phyloP scores from a whole-genome alignment of 2,329 filamentous ascomycete species.

The Phaeosphaeriaceae sp. region DNA sequence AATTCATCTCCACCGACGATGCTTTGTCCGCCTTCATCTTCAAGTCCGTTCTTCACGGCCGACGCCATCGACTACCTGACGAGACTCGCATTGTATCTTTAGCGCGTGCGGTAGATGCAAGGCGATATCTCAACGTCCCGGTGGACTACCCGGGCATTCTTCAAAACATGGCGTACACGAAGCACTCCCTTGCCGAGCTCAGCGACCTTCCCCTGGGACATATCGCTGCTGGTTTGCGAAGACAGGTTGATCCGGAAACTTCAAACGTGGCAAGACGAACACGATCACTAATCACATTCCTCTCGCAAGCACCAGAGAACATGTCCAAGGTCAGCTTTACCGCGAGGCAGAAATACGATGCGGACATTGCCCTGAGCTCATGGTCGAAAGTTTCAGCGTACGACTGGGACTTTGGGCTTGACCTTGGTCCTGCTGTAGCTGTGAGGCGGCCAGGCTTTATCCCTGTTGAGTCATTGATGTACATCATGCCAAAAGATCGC shows the following conservation, averaged over 20 bases:
- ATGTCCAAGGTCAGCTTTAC: slow-evolving; percentile 41
- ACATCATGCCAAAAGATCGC: slow-evolving; percentile 45
- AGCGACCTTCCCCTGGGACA: slow-evolving; percentile 39
- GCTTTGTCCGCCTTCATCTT: slow-evolving; percentile 60
- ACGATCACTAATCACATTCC: slow-evolving; percentile 52
- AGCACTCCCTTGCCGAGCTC: slow-evolving; percentile 33
- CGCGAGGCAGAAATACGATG: slow-evolving; percentile 8
- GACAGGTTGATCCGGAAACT: slow-evolving; percentile 46
- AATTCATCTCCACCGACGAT: slow-evolving; percentile 63
- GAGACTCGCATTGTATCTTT: slow-evolving; percentile 38
- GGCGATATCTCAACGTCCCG: slow-evolving; percentile 53
- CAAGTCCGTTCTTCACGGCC: slow-evolving; percentile 53
- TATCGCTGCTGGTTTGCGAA: slow-evolving; percentile 50
- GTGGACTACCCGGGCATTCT: slow-evolving; percentile 57
- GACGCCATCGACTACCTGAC: slow-evolving; percentile 47
- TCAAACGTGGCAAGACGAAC: slow-evolving; percentile 43
- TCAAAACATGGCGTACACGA: slow-evolving; percentile 56
- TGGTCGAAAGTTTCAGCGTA: slow-evolving; percentile 60
- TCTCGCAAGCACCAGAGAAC: slow-evolving; percentile 48
- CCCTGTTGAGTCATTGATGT: slow-evolving; percentile 57
- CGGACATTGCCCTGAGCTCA: slow-evolving; percentile 62
- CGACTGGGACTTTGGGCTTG: slow-evolving; percentile 56
- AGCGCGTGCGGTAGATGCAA: slow-evolving; percentile 59
- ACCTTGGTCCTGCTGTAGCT: slow-evolving; percentile 55
- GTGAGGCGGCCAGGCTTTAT: slow-evolving; percentile 59